Evolutionary conservation across 1,284 basidiomycete species (phyloP).

Genomic region (Volvariella volvacea): DNA sequence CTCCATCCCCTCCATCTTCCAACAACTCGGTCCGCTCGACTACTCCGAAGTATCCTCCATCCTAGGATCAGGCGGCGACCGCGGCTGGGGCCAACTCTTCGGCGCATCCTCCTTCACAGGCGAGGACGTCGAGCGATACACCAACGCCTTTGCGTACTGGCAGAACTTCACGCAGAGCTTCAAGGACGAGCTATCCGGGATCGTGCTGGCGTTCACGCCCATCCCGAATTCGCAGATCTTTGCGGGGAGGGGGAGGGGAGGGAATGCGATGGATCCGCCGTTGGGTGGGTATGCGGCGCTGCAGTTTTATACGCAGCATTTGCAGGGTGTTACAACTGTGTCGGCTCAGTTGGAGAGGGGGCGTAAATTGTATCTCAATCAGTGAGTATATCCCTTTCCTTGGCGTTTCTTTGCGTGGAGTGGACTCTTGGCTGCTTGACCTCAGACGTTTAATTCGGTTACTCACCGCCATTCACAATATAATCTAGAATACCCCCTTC

Average conservation of each 20-base stretch:
- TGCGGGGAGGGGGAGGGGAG: conserved; percentile 22
- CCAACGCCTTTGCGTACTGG: conserved; percentile 18
- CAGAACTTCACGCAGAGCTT: conserved; percentile 17
- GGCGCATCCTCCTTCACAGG: conserved; percentile 19
- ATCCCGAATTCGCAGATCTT: conserved; percentile 25
- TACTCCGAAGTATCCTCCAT: conserved; percentile 25
- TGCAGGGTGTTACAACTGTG: conserved; percentile 13
- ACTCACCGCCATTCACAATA: too few relatives aligned
- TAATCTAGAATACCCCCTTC: conserved; percentile 20
- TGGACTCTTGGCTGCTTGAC: not conserved
- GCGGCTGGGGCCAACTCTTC: conserved; percentile 27
- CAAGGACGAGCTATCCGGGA: conserved; percentile 14
- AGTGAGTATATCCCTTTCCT: conserved; percentile 13
- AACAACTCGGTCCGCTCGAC: conserved; percentile 21
- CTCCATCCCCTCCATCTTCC: conserved; percentile 24
- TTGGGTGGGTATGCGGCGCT: conserved; percentile 23
- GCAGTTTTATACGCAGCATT: conserved; percentile 22
- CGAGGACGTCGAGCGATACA: conserved; percentile 16
- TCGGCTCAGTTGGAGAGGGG: conserved; percentile 14
- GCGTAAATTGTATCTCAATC: conserved; percentile 16
- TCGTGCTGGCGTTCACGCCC: conserved; percentile 28
- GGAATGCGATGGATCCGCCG: conserved; percentile 28
- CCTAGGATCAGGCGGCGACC: conserved; percentile 21
- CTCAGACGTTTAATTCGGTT: conserved; percentile 2
- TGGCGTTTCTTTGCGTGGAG: too few relatives aligned